Evolutionary conservation across 2,329 filamentous ascomycete genomes (phyloP), one percentile per base, ranked within the genome.

Genomic region (Fusarium beomiforme): DNA sequence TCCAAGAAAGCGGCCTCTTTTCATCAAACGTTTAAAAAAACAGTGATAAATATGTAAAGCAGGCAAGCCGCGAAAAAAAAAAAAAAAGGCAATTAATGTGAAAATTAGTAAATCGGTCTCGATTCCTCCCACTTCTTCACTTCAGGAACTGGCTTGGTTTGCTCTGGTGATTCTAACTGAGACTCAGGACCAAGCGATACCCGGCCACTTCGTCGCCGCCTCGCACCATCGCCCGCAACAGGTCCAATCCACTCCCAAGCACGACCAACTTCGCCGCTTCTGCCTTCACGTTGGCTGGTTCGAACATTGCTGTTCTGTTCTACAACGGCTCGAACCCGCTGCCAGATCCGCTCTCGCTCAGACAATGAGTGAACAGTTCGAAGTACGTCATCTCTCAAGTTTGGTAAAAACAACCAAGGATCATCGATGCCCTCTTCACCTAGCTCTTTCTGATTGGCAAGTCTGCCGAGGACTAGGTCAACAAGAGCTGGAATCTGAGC

Each of bases 291-390:
- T 87, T 95, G 81, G 82, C 87, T 85, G 0, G 88, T 93, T 43
- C 96, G 88, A 19, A 99, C 92, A 77, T 99, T 99, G 66, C 93
- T 92, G 80, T 99, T 99, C 80, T 91, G 91, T 81, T 99, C 96
- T 2, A 99, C 95, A 56, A 98, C 92, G 55, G 86, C 89, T 73
- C 90, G 88, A 23, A 99, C 96, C 53, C 90, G 89, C 70, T 90
- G 87, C 96, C 97, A 99, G 54, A 99, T 85, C 60, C 89, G 88
- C 78, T 96, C 92, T 39, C 96, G 88, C 75, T 94, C 89, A 12
- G 87, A 86, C 23, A 95, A 86, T 6, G 89, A 91, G 79, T 98
- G 93, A 67, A 97, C 91, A 31, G 92, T 89, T 23, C 95, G 87
- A 41, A 99, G 85, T 6, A 99, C 91, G 77, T 98, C 95, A 77